A percentile compares a stretch with the other conserved stretches of the same genome.
phyloP scores from a whole-genome alignment of 768 basidiomycete genomes.

The Termitomyces sp. region DNA sequence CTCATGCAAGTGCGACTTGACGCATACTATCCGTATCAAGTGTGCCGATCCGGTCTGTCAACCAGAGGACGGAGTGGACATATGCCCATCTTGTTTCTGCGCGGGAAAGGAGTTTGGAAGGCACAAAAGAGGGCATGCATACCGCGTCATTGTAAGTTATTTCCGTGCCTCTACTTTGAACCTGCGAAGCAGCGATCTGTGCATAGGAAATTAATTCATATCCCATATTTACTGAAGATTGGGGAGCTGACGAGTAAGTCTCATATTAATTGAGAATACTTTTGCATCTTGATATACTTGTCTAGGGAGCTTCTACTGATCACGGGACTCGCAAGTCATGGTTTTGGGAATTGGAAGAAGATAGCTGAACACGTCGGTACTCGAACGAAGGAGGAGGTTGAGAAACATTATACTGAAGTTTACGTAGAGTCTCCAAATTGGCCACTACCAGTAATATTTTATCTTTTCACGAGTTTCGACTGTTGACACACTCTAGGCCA shows the following conservation, averaged over 20 bases:
- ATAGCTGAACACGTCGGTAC: conserved; percentile 95
- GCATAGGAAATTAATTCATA: conserved; percentile 90
- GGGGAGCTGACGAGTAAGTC: conserved; percentile 95
- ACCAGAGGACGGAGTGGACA: conserved; percentile 75
- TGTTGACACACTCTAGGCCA: conserved; percentile 27
- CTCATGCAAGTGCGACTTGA: conserved; percentile 81
- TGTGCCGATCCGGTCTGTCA: conserved; percentile 80
- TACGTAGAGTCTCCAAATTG: conserved; percentile 79
- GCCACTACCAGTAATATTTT: conserved; percentile 67
- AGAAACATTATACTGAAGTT: conserved; percentile 79
- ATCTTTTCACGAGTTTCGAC: not conserved
- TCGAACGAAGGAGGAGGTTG: conserved; percentile 89
- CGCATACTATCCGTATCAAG: conserved; percentile 95
- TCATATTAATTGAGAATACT: conserved; percentile 7
- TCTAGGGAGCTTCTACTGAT: conserved; percentile 83
- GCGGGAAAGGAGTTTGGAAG: conserved; percentile 84
- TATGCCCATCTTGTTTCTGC: conserved; percentile 92
- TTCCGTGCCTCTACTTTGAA: not conserved
- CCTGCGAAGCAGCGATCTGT: not conserved
- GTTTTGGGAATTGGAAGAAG: conserved; percentile 95
- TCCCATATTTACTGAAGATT: conserved; percentile 92
- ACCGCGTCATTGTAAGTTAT: conserved; percentile 80
- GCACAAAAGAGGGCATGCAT: conserved; percentile 85
- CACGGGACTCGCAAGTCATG: conserved; percentile 83
- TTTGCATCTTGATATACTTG: conserved; percentile 1